Evolutionary conservation across 176 grass and related monocot species (phyloP).

Genomic region (Pharus latifolius): DNA sequence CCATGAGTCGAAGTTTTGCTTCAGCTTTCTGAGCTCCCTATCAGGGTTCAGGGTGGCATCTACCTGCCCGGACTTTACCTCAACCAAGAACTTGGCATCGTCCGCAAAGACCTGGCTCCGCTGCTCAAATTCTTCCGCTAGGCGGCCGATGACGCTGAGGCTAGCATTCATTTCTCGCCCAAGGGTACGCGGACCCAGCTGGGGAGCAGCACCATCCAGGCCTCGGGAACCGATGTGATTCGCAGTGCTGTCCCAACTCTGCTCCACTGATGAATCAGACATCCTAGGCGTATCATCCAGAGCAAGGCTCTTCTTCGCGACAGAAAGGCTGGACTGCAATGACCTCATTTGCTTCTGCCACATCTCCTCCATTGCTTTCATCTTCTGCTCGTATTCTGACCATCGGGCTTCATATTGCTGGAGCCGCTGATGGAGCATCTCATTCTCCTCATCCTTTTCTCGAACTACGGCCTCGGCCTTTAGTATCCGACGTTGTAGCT

Average conservation of each 20-base stretch:
- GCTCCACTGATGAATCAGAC: conserved; percentile 75
- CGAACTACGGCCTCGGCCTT: conserved; percentile 58
- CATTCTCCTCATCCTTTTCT: conserved; percentile 89
- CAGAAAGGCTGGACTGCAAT: conserved; percentile 69
- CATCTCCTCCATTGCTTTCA: conserved; percentile 97
- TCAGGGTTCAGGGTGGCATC: conserved; percentile 83
- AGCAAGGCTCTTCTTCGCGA: conserved; percentile 79
- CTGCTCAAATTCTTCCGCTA: conserved; percentile 74
- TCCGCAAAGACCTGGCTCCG: conserved; percentile 78
- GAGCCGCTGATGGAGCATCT: conserved; percentile 69
- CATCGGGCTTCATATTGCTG: conserved; percentile 85
- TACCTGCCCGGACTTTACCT: conserved; percentile 75
- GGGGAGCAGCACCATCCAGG: conserved; percentile 32
- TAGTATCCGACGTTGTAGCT: conserved; percentile 72
- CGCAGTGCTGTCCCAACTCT: conserved; percentile 60
- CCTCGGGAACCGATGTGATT: conserved; percentile 12
- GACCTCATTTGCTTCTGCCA: conserved; percentile 98
- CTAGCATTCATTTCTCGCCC: conserved; percentile 55
- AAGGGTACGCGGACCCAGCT: conserved; percentile 18
- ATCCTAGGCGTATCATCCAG: conserved; percentile 55
- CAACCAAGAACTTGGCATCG: conserved; percentile 77
- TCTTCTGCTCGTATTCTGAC: conserved; percentile 93
- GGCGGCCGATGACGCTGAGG: conserved; percentile 36
- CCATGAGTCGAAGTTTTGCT: conserved; percentile 80
- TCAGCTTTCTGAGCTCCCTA: conserved; percentile 63